A percentile compares a stretch with the other conserved stretches of the same genome.
Conservation (phyloP, 2,329 filamentous ascomycete genomes). For the Aschersonia sp. region DNA sequence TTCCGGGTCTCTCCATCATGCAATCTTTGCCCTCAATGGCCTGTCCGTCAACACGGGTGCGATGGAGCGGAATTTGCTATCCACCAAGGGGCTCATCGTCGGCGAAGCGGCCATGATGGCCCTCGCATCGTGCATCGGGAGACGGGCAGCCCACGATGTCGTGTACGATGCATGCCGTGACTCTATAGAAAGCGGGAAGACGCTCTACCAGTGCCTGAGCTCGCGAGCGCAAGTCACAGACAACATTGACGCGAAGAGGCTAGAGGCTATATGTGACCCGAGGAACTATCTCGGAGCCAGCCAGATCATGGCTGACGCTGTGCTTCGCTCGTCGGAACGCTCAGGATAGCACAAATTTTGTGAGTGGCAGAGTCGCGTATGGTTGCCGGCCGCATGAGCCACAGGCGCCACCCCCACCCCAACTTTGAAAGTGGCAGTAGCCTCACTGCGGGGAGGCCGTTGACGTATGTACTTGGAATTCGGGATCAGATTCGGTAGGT, state of each 20-base stretch:
- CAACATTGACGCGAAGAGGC: background rate
- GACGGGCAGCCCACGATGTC: conserved; percentile 38
- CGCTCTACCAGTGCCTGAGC: background rate
- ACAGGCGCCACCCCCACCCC: no score
- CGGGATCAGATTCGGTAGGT: no score
- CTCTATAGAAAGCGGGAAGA: conserved; percentile 4
- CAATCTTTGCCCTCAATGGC: conserved; percentile 35
- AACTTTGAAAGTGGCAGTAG: no score
- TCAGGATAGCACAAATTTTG: no score
- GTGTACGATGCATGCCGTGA: conserved; percentile 35
- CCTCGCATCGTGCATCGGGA: conserved; percentile 34
- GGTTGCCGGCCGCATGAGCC: no score
- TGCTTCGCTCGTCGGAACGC: background rate
- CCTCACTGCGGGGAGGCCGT: no score
- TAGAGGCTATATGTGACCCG: background rate
- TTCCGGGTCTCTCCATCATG: conserved; percentile 36
- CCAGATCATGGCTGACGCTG: background rate
- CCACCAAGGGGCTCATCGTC: conserved; percentile 37
- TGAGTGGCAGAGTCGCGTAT: no score
- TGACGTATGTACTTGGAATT: no score
- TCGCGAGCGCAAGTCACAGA: background rate
- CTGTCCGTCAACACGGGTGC: conserved; percentile 32
- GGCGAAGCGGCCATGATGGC: conserved; percentile 48
- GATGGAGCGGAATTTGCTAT: conserved; percentile 35
- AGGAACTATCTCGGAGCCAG: background rate